phyloP scores from a whole-genome alignment of 352 stramenopile genomes.

The Pythium brassicae region DNA sequence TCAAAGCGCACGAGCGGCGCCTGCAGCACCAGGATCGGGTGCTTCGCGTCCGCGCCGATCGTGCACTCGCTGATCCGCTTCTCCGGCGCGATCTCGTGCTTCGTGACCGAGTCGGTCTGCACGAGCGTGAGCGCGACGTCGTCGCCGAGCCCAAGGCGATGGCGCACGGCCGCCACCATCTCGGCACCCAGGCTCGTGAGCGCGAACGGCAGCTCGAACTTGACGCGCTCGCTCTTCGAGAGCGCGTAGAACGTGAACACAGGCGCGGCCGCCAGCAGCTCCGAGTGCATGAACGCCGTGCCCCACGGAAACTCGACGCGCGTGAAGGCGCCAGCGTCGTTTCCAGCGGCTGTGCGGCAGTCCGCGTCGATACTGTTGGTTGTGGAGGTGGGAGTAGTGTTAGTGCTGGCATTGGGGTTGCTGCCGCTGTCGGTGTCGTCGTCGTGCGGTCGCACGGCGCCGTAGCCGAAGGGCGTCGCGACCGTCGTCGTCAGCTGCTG shows the following conservation, averaged over 20 bases:
- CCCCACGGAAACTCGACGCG: slow-evolving; percentile 75
- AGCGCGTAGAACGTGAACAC: slow-evolving; percentile 82
- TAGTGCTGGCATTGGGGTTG: no score
- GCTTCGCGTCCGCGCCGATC: slow-evolving; percentile 47
- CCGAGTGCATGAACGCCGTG: slow-evolving; percentile 56
- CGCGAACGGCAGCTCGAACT: slow-evolving; percentile 62
- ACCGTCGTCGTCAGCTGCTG: slow-evolving; percentile 28
- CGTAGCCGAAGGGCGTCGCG: slow-evolving; percentile 69
- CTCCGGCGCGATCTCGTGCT: slow-evolving; percentile 60
- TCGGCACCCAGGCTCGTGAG: slow-evolving; percentile 46
- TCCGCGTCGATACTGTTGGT: background rate
- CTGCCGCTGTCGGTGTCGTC: slow-evolving; percentile 17
- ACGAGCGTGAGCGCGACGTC: slow-evolving; percentile 60
- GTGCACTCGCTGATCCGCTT: slow-evolving; percentile 61
- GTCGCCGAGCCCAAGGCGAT: slow-evolving; percentile 38
- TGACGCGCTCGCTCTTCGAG: slow-evolving; percentile 49
- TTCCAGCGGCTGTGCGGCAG: slow-evolving; percentile 5
- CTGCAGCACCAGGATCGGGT: slow-evolving; percentile 73
- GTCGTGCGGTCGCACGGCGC: slow-evolving; percentile 30
- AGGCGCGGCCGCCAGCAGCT: slow-evolving; percentile 48
- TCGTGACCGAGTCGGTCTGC: slow-evolving; percentile 70
- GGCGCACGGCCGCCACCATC: slow-evolving; percentile 55
- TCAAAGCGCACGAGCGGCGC: slow-evolving; percentile 63
- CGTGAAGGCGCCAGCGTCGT: slow-evolving; percentile 30
- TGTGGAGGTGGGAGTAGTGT: slow-evolving; percentile 1